Conservation (phyloP, 1,284 basidiomycete species). For the Uromyces viciae-fabae region DNA sequence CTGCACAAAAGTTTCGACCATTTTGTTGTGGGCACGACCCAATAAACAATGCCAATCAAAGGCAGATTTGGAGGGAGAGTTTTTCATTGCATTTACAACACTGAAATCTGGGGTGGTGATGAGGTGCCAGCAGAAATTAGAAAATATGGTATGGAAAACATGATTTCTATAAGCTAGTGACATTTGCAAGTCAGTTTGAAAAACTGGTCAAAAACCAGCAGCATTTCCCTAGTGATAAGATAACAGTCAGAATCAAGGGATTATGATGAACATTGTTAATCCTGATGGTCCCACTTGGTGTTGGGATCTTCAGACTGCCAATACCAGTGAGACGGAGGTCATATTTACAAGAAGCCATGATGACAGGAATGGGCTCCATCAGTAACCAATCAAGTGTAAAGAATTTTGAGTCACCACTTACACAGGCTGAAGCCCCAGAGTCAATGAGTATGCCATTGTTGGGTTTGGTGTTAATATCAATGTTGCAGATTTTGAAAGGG, state of each 20-base stretch:
- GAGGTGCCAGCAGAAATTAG: neutral
- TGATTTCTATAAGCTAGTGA: neutral
- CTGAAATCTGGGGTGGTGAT: neutral
- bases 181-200: neutral
- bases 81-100: neutral
- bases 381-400: neutral
- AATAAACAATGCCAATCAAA: neutral
- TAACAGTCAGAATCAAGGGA: neutral
- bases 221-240: neutral
- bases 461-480: neutral
- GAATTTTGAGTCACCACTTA: neutral
- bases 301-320: slow-evolving; percentile 1
- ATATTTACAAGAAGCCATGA: neutral
- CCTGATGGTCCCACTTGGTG: neutral
- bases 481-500: neutral
- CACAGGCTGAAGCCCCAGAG: neutral
- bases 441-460: neutral
- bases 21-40: neutral
- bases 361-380: neutral
- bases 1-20: neutral
- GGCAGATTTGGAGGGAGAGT: neutral
- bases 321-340: neutral
- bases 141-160: neutral
- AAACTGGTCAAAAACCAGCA: neutral
- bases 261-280: neutral